Evolutionary conservation across 306 rosid species (phyloP).

Genomic region (Casuarina glauca): DNA sequence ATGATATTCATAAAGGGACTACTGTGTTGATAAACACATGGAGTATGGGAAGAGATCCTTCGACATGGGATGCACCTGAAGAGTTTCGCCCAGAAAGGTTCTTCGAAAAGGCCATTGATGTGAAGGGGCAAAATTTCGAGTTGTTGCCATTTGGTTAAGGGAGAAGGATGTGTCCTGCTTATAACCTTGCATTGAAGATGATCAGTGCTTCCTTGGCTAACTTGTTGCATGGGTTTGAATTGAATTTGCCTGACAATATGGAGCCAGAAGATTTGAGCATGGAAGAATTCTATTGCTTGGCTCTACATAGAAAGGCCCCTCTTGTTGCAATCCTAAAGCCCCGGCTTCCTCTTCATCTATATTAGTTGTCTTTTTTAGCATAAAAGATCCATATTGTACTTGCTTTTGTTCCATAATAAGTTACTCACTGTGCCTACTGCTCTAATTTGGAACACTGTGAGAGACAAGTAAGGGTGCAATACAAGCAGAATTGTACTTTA

Average conservation of each 20-base stretch:
- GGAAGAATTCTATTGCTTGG: constrained; percentile 34
- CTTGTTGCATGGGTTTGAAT: constrained; percentile 37
- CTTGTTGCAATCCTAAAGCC: constrained; percentile 34
- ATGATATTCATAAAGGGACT: constrained; percentile 24
- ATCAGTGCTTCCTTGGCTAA: constrained; percentile 6
- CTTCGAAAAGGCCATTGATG: constrained; percentile 27
- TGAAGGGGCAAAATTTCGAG: constrained; percentile 37
- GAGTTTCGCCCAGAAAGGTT: constrained; percentile 37
- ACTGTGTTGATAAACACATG: constrained; percentile 35
- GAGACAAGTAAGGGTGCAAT: too few species aligned
- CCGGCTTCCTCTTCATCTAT: constrained; percentile 36
- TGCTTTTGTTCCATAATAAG: background rate
- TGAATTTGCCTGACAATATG: background rate
- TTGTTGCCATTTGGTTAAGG: constrained; percentile 43
- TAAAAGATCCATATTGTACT: too few species aligned
- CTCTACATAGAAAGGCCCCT: constrained; percentile 19
- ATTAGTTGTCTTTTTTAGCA: background rate
- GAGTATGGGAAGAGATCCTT: constrained; percentile 36
- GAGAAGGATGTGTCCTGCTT: constrained; percentile 32
- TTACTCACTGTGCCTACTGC: background rate
- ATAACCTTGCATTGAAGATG: constrained; percentile 12
- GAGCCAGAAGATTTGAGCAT: constrained; percentile 27
- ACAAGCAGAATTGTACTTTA: too few species aligned
- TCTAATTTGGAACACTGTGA: background rate
- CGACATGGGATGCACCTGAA: constrained; percentile 32